Evolutionary conservation across 2,329 filamentous ascomycete species (phyloP).

Genomic region (Hypoxylon sp.): DNA sequence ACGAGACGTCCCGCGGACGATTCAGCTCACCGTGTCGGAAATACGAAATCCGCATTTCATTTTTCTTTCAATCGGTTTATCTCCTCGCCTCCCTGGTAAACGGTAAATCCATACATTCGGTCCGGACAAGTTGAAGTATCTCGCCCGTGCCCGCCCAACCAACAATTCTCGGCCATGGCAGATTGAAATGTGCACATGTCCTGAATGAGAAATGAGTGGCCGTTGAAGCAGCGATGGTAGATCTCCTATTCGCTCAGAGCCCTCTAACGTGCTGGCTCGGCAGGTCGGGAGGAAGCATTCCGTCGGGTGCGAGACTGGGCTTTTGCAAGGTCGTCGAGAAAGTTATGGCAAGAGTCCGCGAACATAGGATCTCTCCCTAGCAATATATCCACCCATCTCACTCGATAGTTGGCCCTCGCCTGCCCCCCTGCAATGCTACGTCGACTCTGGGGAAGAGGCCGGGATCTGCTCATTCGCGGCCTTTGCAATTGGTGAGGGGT

Average conservation of each 20-base stretch:
- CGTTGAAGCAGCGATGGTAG: constrained; percentile 11
- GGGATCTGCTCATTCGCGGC: constrained; percentile 38
- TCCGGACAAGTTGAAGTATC: constrained; percentile 3
- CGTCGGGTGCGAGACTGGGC: constrained; percentile 12
- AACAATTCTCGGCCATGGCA: constrained; percentile 10
- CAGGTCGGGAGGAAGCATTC: constrained; percentile 19
- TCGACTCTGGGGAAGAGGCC: constrained; percentile 40
- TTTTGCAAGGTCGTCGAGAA: constrained; percentile 41
- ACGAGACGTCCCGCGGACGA: neutral
- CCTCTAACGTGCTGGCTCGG: constrained; percentile 21
- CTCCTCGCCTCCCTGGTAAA: neutral
- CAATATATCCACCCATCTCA: constrained; percentile 30
- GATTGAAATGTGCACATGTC: constrained; percentile 8
- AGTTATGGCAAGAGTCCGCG: constrained; percentile 47
- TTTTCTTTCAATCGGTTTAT: constrained; percentile 3
- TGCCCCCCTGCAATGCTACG: constrained; percentile 40
- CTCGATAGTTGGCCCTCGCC: constrained; percentile 36
- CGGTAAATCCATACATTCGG: constrained; percentile 25
- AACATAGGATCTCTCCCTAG: constrained; percentile 44
- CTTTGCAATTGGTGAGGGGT: constrained; percentile 41
- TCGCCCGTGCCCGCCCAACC: constrained; percentile 6
- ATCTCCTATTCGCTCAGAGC: constrained; percentile 24
- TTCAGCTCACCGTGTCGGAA: constrained; percentile 23
- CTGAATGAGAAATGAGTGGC: constrained; percentile 30
- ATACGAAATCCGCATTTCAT: constrained; percentile 20